Evolutionary conservation across 2,329 filamentous ascomycete genomes (phyloP).

Genomic region (Ilyonectria mors-panacis): DNA sequence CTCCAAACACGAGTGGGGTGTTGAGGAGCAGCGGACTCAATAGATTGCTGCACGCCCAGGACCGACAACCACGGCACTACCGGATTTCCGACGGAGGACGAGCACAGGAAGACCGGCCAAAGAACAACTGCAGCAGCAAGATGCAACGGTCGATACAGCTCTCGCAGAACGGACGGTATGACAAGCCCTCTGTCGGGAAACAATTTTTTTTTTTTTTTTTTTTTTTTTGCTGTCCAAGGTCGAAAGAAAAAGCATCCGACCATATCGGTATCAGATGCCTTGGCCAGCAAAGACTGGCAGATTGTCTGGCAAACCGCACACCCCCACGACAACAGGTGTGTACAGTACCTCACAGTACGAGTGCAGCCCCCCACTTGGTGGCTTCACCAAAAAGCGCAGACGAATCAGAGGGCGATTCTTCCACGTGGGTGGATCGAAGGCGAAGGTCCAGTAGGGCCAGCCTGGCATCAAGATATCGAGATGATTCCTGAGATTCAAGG

Average conservation of each 20-base stretch:
- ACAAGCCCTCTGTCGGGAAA: background rate
- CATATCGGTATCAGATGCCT: slow-evolving; percentile 36
- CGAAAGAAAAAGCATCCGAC: slow-evolving; percentile 26
- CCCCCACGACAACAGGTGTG: slow-evolving; percentile 19
- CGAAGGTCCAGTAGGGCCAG: slow-evolving; percentile 26
- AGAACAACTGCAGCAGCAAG: background rate
- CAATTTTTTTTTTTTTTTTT: slow-evolving; percentile 20
- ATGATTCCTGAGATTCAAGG: slow-evolving; percentile 32
- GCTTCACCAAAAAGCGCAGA: slow-evolving; percentile 32
- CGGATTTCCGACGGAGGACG: slow-evolving; percentile 45
- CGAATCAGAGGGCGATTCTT: slow-evolving; percentile 41
- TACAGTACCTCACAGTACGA: slow-evolving; percentile 40
- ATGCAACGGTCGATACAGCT: background rate
- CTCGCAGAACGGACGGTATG: background rate
- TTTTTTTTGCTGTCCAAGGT: slow-evolving; percentile 30
- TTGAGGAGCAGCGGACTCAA: slow-evolving; percentile 37
- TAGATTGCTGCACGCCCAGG: slow-evolving; percentile 35
- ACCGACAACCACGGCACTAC: slow-evolving; percentile 48
- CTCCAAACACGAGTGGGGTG: slow-evolving; percentile 27
- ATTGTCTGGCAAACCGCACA: slow-evolving; percentile 29
- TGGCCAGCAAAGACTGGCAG: slow-evolving; percentile 31
- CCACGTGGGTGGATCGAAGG: slow-evolving; percentile 42
- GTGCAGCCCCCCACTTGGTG: slow-evolving; percentile 29
- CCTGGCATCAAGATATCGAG: slow-evolving; percentile 25
- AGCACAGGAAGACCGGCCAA: slow-evolving; percentile 2